Evolutionary conservation across 2,329 filamentous ascomycete genomes (phyloP).

Genomic region (Helminthosporium solani): DNA sequence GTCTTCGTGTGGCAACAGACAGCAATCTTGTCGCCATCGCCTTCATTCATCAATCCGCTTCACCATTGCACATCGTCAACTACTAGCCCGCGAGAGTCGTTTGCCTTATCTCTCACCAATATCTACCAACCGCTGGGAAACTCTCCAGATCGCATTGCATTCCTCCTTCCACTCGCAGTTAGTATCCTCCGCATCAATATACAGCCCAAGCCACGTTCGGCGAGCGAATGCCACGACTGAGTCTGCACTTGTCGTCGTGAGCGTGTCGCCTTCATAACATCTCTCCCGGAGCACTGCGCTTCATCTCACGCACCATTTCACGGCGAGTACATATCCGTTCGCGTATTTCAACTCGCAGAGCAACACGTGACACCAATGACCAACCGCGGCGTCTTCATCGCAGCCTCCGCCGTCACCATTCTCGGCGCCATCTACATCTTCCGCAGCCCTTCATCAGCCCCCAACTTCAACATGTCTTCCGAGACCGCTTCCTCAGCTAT

Average conservation of each 20-base stretch:
- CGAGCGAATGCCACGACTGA: no score
- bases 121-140: neutral
- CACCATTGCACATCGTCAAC: neutral
- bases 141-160: neutral
- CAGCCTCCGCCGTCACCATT: constrained; percentile 25
- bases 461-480: constrained; percentile 26
- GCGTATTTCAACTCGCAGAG: neutral
- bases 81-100: neutral
- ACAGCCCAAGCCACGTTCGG: no score
- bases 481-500: constrained; percentile 5
- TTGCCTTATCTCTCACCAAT: neutral
- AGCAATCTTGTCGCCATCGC: neutral
- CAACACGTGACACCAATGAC: constrained; percentile 21
- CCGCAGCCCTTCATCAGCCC: constrained; percentile 18
- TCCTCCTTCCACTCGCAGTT: constrained; percentile 7
- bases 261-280: no score
- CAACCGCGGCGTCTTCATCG: constrained; percentile 26
- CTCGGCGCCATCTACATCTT: constrained; percentile 34
- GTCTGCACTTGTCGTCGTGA: no score
- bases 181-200: constrained; percentile 1
- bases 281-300: neutral
- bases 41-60: neutral
- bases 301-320: neutral
- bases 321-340: neutral
- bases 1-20: neutral